Conservation (phyloP, 106 monocot genomes). For the Hemerocallis citrina region DNA sequence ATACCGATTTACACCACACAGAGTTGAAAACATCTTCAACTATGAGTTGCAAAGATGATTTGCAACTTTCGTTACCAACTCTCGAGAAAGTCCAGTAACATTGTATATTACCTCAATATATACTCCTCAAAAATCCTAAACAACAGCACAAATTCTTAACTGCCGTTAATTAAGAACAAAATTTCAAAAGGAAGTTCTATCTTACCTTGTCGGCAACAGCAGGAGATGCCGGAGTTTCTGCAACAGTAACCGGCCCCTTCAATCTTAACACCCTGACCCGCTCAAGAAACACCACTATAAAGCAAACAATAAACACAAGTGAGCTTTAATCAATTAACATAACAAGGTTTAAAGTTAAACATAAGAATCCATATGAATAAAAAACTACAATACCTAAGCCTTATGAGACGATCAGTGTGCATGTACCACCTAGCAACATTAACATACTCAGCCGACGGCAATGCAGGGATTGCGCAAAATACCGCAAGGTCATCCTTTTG, state of each 20-base stretch:
- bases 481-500: conserved; percentile 68
- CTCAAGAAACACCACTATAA: conserved; percentile 36
- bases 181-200: not conserved
- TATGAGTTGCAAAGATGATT: too few relatives aligned
- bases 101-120: too few relatives aligned
- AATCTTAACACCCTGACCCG: conserved; percentile 55
- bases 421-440: conserved; percentile 65
- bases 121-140: too few relatives aligned
- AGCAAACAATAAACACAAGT: not conserved
- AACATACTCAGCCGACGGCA: conserved; percentile 41
- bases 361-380: not conserved
- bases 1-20: too few relatives aligned
- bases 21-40: too few relatives aligned
- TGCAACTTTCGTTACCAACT: too few relatives aligned
- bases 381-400: conserved; percentile 25
- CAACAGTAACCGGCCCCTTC: conserved; percentile 22
- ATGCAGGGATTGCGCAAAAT: conserved; percentile 24
- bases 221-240: conserved; percentile 27
- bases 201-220: conserved; percentile 56
- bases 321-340: too few relatives aligned
- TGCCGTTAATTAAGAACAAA: too few relatives aligned
- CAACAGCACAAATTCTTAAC: too few relatives aligned
- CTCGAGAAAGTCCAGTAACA: too few relatives aligned
- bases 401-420: conserved; percentile 66
- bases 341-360: too few relatives aligned